A percentile compares a stretch with the other conserved stretches of the same genome.
phyloP scores from a whole-genome alignment of 805 yeast species.

The Candida khao-thaluensis region DNA sequence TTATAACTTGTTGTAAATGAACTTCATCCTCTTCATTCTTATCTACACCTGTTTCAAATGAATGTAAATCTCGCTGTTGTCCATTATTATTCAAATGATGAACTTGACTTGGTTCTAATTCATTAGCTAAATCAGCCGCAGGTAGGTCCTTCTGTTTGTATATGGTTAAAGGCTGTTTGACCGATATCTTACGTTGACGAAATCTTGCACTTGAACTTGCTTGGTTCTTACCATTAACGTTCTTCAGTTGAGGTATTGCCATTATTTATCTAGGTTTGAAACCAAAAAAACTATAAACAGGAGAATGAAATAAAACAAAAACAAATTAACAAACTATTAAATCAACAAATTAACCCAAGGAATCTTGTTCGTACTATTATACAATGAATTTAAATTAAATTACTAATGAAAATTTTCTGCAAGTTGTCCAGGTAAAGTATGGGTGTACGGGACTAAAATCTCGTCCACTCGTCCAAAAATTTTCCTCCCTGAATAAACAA shows the following conservation, averaged over 20 bases:
- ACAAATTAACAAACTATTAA: background rate
- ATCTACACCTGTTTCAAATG: slow-evolving; percentile 96
- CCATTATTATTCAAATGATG: slow-evolving; percentile 49
- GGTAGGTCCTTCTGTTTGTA: slow-evolving; percentile 78
- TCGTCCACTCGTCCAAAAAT: slow-evolving; percentile 7
- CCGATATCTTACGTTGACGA: slow-evolving; percentile 92
- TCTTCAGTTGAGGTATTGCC: slow-evolving; percentile 43
- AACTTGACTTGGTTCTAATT: slow-evolving; percentile 43
- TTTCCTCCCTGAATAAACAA: slow-evolving; percentile 11
- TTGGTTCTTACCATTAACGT: slow-evolving; percentile 23
- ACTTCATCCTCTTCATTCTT: slow-evolving; percentile 97
- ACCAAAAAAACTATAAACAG: slow-evolving; percentile 3
- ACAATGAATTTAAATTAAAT: background rate
- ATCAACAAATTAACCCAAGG: background rate
- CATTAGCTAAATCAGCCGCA: slow-evolving; percentile 54
- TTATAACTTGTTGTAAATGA: slow-evolving; percentile 88
- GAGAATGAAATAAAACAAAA: slow-evolving; percentile 1
- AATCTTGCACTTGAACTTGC: slow-evolving; percentile 64
- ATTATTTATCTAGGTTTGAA: slow-evolving; percentile 17
- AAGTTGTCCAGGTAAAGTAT: slow-evolving; percentile 5
- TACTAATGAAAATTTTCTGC: background rate
- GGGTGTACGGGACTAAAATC: slow-evolving; percentile 10
- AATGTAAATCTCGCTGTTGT: slow-evolving; percentile 82
- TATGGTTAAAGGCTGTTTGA: slow-evolving; percentile 80
- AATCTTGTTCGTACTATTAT: slow-evolving; percentile 1